Evolutionary conservation across 2,329 filamentous ascomycete species (phyloP), one percentile per base, ranked within the genome.

Genomic region (Lachnellula occidentalis): DNA sequence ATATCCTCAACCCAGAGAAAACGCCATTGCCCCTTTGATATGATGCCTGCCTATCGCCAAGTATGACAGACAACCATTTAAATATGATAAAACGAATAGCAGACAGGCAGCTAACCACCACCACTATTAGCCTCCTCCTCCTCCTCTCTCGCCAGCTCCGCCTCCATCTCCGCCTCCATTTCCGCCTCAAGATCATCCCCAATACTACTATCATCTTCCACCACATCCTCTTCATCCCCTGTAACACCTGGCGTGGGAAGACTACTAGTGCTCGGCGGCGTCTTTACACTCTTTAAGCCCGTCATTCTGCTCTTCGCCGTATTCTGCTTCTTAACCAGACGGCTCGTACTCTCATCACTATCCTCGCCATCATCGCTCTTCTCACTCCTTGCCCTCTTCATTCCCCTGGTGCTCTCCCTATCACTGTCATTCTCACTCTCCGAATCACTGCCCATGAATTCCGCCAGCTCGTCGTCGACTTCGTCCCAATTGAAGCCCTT

Each of bases 401-500:
- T 57, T 50, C 57, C 61, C 57, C 47, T 43, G 21, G 36, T 60
- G 50, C 59, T 65, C 6, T 53, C 48, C 9, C 49, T 53, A 52
- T 59, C 61, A 14, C 54, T 59, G 6, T 67, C 66, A 45, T 75
- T 75, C 12, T 76, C 77, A 43, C 76, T 76, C 1, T 78, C 79
- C 2, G 73, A 77, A 24, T 77, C 79, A 5, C 74, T 73, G 9
- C 79, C 80, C 61, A 94, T 73, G 61, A 94, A 92, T 45, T 90
- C 88, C 14, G 81, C 82, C 9, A 95, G 73, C 65, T 95, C 90
- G 55, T 87, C 84, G 60, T 90, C 85, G 1, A 81, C 78, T 9
- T 74, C 77, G 4, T 75, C 79, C 76, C 84, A 86, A 66, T 88
- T 78, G 53, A 86, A 82, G 14, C 74, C 72, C 54, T 77, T 76